A percentile compares a stretch with the other conserved stretches of the same genome.
These are phyloP conservation scores for Cyclotella kingstonii DNA, from an alignment of 108 stramenopile genomes.

Conservation along the genomic window DNA sequence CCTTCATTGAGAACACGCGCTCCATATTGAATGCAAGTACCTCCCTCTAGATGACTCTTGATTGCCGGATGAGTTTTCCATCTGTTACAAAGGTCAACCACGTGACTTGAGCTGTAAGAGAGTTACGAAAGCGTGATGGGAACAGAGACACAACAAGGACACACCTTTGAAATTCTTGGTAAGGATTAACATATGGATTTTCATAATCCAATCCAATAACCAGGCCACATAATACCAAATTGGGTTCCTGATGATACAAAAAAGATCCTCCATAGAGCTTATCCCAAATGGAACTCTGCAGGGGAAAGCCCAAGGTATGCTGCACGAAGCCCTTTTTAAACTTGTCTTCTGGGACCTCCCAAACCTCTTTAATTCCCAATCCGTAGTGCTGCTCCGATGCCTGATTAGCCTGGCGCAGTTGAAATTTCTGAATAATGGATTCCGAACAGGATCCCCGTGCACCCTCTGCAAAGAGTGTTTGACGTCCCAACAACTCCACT, in stretches of 20 bases:
- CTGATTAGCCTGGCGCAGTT: constrained; percentile 73
- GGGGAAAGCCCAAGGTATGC: constrained; percentile 97
- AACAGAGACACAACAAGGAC: background rate
- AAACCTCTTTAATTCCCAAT: constrained; percentile 99
- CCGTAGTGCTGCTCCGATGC: constrained; percentile 92
- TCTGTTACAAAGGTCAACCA: background rate
- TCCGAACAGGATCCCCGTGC: constrained; percentile 95
- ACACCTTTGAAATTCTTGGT: constrained; percentile 95
- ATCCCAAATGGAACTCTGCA: constrained; percentile 70
- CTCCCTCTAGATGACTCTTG: constrained; percentile 87
- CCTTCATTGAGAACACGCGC: constrained; percentile 98
- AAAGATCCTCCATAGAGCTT: constrained; percentile 95
- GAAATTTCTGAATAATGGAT: constrained; percentile 86
- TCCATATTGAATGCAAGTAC: constrained; percentile 95
- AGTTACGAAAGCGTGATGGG: too few species aligned
- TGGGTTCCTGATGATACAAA: constrained; percentile 94
- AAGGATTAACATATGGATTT: constrained; percentile 98
- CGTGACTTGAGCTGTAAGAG: too few species aligned
- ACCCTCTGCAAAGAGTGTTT: constrained; percentile 98
- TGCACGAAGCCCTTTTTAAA: constrained; percentile 94
- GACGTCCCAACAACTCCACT: constrained; percentile 92
- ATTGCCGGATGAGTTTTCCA: constrained; percentile 97
- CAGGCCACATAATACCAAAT: constrained; percentile 91
- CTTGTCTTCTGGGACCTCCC: constrained; percentile 92
- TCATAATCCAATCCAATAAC: constrained; percentile 98